Conservation (phyloP, 2,329 filamentous ascomycete species). For the Torrubiella hemipterigena region DNA sequence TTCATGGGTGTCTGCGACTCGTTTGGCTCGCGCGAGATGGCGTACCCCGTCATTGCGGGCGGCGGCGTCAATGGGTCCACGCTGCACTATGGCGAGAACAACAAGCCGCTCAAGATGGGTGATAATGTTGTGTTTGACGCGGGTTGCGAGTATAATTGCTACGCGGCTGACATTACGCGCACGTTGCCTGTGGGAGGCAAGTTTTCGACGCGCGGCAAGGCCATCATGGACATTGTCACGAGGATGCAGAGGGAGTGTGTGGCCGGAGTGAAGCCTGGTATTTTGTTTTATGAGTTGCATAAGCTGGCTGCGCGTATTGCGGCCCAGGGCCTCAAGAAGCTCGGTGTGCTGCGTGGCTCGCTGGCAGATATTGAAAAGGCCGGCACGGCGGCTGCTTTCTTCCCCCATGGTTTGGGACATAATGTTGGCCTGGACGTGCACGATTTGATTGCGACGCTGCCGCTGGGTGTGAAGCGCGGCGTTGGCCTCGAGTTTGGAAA, state of each 20-base stretch:
- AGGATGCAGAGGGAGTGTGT: conserved; percentile 74
- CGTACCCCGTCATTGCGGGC: conserved; percentile 83
- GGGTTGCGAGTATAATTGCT: conserved; percentile 72
- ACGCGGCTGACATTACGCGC: conserved; percentile 82
- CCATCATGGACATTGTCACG: conserved; percentile 67
- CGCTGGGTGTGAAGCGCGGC: conserved; percentile 13
- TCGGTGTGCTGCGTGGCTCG: conserved; percentile 62
- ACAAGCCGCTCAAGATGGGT: conserved; percentile 55
- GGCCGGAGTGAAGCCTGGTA: conserved; percentile 53
- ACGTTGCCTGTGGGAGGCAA: conserved; percentile 66
- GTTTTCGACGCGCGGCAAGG: conserved; percentile 56
- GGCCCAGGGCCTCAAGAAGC: conserved; percentile 53
- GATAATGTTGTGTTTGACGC: conserved; percentile 78
- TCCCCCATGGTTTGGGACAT: conserved; percentile 54
- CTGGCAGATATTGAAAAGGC: conserved; percentile 39
- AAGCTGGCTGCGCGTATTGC: conserved; percentile 61
- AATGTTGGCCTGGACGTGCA: conserved; percentile 56
- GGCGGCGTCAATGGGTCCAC: conserved; percentile 73
- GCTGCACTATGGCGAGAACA: conserved; percentile 76
- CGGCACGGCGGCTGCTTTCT: conserved; percentile 49
- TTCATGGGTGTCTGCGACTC: conserved; percentile 65
- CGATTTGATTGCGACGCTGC: conserved; percentile 36
- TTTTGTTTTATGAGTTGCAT: conserved; percentile 61
- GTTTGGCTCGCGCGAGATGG: conserved; percentile 61
- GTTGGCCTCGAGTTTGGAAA: conserved; percentile 23